phyloP scores from a whole-genome alignment of 2,329 filamentous ascomycete genomes.

The Diplodia corticola region DNA sequence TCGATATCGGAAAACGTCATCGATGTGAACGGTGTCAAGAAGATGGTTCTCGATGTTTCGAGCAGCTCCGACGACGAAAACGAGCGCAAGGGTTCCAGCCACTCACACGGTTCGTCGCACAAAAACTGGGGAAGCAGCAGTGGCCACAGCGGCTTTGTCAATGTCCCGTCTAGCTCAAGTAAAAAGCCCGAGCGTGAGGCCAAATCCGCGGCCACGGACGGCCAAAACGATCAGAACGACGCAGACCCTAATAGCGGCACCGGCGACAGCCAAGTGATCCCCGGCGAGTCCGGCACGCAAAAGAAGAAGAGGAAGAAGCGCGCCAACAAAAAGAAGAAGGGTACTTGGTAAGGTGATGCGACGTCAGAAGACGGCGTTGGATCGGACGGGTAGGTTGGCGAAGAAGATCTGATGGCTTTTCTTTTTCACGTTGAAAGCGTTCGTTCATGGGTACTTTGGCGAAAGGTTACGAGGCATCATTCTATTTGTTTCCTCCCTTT shows the following conservation, averaged over 20 bases:
- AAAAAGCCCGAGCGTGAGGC: constrained; percentile 25
- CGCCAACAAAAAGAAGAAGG: constrained; percentile 38
- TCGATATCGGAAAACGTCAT: constrained; percentile 79
- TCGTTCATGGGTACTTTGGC: neutral
- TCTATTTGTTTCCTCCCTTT: neutral
- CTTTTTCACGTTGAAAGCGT: constrained; percentile 7
- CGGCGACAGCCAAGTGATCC: constrained; percentile 26
- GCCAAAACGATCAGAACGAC: constrained; percentile 24
- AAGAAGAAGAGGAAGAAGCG: constrained; percentile 39
- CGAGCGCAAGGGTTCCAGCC: constrained; percentile 13
- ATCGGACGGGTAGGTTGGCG: neutral
- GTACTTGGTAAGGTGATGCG: constrained; percentile 25
- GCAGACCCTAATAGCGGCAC: constrained; percentile 26
- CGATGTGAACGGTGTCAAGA: constrained; percentile 71
- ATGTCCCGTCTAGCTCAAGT: neutral
- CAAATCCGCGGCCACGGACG: constrained; percentile 30
- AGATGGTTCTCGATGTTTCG: constrained; percentile 72
- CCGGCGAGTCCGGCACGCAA: constrained; percentile 24
- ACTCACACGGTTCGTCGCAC: constrained; percentile 13
- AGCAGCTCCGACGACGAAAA: constrained; percentile 43
- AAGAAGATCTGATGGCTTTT: neutral
- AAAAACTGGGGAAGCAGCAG: constrained; percentile 15
- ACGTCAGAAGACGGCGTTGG: neutral
- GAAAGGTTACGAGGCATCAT: neutral
- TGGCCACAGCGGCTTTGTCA: constrained; percentile 11